Evolutionary conservation across 306 rosid genomes (phyloP), one percentile per base, ranked within the genome.

Genomic region (Sindora glabra): DNA sequence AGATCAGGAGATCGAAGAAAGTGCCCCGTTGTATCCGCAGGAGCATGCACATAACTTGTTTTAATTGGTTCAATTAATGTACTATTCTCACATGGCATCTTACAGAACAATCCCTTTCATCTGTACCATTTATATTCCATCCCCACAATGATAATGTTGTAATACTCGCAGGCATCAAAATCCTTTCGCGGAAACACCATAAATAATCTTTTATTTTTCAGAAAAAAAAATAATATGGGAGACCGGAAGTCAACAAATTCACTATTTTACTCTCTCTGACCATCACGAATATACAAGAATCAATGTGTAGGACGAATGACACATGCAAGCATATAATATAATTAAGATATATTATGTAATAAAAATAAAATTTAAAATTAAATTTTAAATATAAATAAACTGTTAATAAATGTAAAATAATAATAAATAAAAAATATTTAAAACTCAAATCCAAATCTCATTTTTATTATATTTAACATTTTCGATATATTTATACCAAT

Each of bases 21-120:
- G 53, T 30, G 63, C 44, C 69, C 72, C 81, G 81, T 70, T 59
- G 53, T 75, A 75, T 75, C 69, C 73, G 81, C 76, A 52, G 26
- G 51, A 52, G 29, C 56, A 59, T 63, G 81, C 76, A 64, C 56
- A 59, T 53, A 64, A 70, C 38, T 59, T 70, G 76, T 70, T 65
- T 46, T 52, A 69, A 62, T 60, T 46, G 70, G 55, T 67, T 74
- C 54, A 39, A n/a, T n/a, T n/a, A n/a, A 5, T 55, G 61, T 40
- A 56, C 57, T 18, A n/a, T 56, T 13, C 59, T 58, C 68, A 69
- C 76, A 58, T 64, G 72, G 53, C 47, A n/a, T n/a, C 48, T 74
- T 65, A 51, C 63, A 59, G 68, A 48, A 30, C 59, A 52, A 59
- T 45, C 64, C 37, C 52, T 71, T 48, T 64, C 48, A 73, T 33